These are phyloP conservation scores for Musa beccarii DNA, from an alignment of 176 grass and related monocot genomes.

Conservation along the genomic window DNA sequence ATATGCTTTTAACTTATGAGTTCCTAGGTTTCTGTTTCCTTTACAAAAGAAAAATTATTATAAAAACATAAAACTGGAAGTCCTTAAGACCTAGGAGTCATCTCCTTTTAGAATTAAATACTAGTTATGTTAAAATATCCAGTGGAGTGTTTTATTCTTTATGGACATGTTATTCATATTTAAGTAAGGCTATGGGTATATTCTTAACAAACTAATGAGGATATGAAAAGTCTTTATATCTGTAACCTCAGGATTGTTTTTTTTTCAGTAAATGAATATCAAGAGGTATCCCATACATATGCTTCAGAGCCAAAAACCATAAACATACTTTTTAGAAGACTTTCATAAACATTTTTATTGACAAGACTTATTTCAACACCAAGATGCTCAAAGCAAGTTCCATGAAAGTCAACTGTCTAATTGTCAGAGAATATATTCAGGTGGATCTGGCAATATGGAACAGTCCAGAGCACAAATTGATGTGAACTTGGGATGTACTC, in stretches of 20 bases:
- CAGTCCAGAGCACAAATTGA: constrained; percentile 21
- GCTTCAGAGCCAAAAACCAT: not conserved
- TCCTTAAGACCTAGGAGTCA: too few species aligned
- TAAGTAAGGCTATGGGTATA: not conserved
- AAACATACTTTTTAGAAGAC: not conserved
- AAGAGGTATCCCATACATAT: not conserved
- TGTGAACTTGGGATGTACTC: constrained; percentile 50
- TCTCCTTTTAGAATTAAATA: too few species aligned
- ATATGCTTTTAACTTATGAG: too few species aligned
- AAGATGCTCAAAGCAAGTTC: constrained; percentile 20
- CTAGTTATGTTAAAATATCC: too few species aligned
- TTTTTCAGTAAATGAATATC: constrained; percentile 7
- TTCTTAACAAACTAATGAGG: not conserved
- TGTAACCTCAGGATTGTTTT: too few species aligned
- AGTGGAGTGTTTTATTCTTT: not conserved
- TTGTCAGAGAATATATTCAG: constrained; percentile 31
- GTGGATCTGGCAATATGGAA: constrained; percentile 18
- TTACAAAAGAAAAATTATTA: too few species aligned
- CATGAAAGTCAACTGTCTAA: constrained; percentile 17
- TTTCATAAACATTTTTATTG: too few species aligned
- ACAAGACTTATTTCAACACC: constrained; percentile 24
- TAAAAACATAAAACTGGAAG: too few species aligned
- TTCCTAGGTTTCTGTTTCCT: too few species aligned
- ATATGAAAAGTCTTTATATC: not conserved
- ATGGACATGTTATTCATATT: not conserved